Conservation (phyloP, 208 protist genomes). For the Strigomonas galati region DNA sequence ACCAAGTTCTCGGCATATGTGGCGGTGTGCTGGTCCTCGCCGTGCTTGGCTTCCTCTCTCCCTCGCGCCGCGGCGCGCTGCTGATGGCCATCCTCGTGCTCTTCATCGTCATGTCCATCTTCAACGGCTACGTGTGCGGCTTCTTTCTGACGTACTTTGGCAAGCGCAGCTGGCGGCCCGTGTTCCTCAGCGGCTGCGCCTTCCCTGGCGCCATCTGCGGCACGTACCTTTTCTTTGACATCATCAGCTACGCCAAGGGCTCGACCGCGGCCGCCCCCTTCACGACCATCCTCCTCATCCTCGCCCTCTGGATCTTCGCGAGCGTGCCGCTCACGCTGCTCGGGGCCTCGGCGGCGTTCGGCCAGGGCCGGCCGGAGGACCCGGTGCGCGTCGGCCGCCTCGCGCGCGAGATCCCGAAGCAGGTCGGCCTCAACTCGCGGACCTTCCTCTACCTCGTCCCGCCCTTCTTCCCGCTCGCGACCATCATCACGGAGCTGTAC, state of each 20-base stretch:
- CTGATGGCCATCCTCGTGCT: conserved; percentile 78
- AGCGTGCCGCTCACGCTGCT: conserved; percentile 95
- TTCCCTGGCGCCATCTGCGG: conserved; percentile 62
- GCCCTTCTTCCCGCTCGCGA: conserved; percentile 95
- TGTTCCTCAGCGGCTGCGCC: conserved; percentile 66
- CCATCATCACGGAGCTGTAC: conserved; percentile 98
- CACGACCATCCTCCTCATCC: conserved; percentile 43
- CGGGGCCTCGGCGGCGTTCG: conserved; percentile 95
- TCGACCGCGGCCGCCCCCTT: conserved; percentile 70
- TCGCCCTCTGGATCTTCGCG: conserved; percentile 88
- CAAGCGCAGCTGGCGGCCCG: conserved; percentile 90
- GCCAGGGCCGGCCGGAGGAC: conserved; percentile 67
- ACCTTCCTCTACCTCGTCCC: conserved; percentile 52
- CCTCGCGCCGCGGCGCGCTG: conserved; percentile 92
- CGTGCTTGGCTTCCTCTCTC: conserved; percentile 94
- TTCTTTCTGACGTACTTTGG: conserved; percentile 89
- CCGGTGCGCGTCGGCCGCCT: conserved; percentile 94
- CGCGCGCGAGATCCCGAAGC: conserved; percentile 94
- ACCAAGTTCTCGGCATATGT: conserved; percentile 92
- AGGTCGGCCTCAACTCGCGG: conserved; percentile 64
- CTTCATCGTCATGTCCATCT: conserved; percentile 71
- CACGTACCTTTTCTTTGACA: conserved; percentile 62
- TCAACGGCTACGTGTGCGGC: conserved; percentile 93
- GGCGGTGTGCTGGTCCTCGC: conserved; percentile 86
- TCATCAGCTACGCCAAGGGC: conserved; percentile 55